Evolutionary conservation across 179 eudicot genomes (phyloP), one percentile per base, ranked within the genome.

Genomic region (Drosera spatulata): DNA sequence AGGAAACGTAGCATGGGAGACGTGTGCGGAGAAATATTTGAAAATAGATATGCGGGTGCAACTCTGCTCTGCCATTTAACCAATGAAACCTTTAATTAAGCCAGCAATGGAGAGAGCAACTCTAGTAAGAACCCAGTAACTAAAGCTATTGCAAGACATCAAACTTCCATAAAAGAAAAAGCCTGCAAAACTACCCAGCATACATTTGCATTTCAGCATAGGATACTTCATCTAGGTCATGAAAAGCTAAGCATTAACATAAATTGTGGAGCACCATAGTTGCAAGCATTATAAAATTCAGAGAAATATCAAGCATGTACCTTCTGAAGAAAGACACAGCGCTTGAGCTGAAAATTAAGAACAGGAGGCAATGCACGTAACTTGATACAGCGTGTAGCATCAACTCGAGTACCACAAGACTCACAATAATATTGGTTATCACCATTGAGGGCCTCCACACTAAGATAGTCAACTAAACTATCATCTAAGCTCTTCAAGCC

Each of bases 291-390:
- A 10, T 37, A 6, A 50, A 9, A 43, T 42, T 1, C 33, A 22
- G 33, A 22, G 61, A 4, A 40, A 65, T n/a, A 11, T 12, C 33
- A 44, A 33, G 33, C 7, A 63, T 50, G 68, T 77, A 93, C 99
- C 86, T 93, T 89, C 50, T 91, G 97, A 63, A 86, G 90, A 72
- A 93, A 93, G 66, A 93, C 83, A 71, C 86, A 93, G 43, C 99
- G 95, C 77, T 93, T 93, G 67, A 93, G 99, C 85, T 93, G 97
- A 74, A 93, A 82, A 78, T 89, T 93, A 45, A 93, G 84, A 60
- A 86, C 83, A 55, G 88, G 73, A 56, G 99, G 99, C 69, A 93
- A 78, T 41, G 84, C 77, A 56, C 95, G 86, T 71, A 93, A 65
- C 79, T 85, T 86, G 66, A 93, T 93, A 80, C 91, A 76, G 53